These are phyloP conservation scores for Capronia americana DNA, from an alignment of 2,329 filamentous ascomycete species.

Conservation along the genomic window DNA sequence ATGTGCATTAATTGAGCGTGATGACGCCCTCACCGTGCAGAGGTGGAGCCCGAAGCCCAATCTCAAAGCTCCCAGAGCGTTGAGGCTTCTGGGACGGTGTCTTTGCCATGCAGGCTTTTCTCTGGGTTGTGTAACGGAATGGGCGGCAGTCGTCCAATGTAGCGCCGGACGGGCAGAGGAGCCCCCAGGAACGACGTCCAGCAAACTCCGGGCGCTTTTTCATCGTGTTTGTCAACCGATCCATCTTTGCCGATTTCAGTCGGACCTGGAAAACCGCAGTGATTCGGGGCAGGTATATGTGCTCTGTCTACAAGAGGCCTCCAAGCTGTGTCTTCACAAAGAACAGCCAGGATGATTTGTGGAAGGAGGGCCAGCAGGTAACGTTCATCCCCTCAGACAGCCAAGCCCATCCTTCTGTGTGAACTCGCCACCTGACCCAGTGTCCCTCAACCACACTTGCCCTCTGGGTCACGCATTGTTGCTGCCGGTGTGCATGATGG, in stretches of 20 bases:
- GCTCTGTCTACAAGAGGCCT: background rate
- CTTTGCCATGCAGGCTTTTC: background rate
- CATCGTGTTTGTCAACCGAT: background rate
- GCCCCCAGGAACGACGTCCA: background rate
- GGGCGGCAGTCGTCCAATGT: background rate
- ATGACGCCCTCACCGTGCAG: background rate
- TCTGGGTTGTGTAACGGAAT: background rate
- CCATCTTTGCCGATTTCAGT: background rate
- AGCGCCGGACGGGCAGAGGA: background rate
- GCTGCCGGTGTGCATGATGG: background rate
- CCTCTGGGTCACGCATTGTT: background rate
- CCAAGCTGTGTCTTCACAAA: background rate
- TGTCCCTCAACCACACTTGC: background rate
- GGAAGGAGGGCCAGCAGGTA: background rate
- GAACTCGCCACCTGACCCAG: background rate
- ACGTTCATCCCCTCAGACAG: background rate
- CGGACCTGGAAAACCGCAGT: background rate
- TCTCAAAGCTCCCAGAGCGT: background rate
- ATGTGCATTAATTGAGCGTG: background rate
- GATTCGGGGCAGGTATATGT: background rate
- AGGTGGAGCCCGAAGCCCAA: background rate
- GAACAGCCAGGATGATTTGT: background rate
- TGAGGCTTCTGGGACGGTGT: background rate
- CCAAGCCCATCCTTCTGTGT: background rate
- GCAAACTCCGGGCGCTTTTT: background rate